Evolutionary conservation across 2,329 filamentous ascomycete species (phyloP).

Genomic region (Pseudogymnoascus sp.): DNA sequence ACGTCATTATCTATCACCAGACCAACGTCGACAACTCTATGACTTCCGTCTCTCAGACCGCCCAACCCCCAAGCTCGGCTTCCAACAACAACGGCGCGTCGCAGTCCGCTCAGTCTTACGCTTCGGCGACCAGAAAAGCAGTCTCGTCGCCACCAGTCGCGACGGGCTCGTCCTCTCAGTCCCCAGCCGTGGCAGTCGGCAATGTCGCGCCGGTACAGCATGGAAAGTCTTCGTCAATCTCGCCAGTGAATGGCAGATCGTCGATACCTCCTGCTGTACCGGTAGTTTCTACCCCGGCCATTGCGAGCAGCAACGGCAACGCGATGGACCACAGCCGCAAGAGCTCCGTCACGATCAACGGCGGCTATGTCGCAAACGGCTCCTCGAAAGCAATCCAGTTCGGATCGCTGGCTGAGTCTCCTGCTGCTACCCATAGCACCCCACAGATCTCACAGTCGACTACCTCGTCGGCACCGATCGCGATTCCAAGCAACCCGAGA

Average conservation of each 20-base stretch:
- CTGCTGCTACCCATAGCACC: slow-evolving; percentile 58
- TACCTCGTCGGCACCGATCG: slow-evolving; percentile 44
- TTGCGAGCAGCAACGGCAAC: slow-evolving; percentile 62
- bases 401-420: slow-evolving; percentile 65
- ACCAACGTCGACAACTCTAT: slow-evolving; percentile 17
- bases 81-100: slow-evolving; percentile 48
- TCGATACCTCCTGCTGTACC: slow-evolving; percentile 64
- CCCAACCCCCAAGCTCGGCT: slow-evolving; percentile 38
- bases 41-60: slow-evolving; percentile 30
- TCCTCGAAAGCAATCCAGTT: slow-evolving; percentile 68
- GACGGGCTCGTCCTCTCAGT: slow-evolving; percentile 48
- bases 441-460: slow-evolving; percentile 43
- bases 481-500: slow-evolving; percentile 63
- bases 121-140: slow-evolving; percentile 60
- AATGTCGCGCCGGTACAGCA: slow-evolving; percentile 46
- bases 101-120: slow-evolving; percentile 53
- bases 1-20: slow-evolving; percentile 5
- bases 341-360: slow-evolving; percentile 85
- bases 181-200: slow-evolving; percentile 48
- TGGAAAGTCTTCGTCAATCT: slow-evolving; percentile 59
- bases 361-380: slow-evolving; percentile 71
- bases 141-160: slow-evolving; percentile 53
- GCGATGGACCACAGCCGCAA: slow-evolving; percentile 71
- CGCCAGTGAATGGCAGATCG: slow-evolving; percentile 79
- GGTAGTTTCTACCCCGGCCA: slow-evolving; percentile 47